Evolutionary conservation across 768 basidiomycete genomes (phyloP).

Genomic region (Tulasnella sp.): DNA sequence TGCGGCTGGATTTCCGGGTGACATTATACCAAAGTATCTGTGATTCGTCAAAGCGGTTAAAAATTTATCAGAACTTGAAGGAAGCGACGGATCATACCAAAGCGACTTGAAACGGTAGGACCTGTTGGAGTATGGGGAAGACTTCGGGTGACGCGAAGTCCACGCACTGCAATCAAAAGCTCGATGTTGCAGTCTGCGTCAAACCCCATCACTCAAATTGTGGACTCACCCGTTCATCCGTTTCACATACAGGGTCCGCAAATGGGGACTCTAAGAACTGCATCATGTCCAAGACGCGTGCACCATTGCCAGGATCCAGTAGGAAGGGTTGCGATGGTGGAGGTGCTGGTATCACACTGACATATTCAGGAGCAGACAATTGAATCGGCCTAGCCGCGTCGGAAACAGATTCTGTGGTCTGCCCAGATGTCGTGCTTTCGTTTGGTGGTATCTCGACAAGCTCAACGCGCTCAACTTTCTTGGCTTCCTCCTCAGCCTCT

Average conservation of each 20-base stretch:
- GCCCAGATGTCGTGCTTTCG: background rate
- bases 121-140: constrained; percentile 56
- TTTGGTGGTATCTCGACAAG: too few relatives aligned
- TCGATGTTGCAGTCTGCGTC: background rate
- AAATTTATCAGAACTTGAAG: background rate
- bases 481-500: too few relatives aligned
- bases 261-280: constrained; percentile 59
- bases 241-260: constrained; percentile 50
- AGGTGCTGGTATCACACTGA: background rate
- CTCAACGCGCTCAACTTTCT: too few relatives aligned
- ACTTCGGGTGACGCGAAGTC: constrained; percentile 72
- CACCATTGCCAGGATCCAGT: constrained; percentile 68
- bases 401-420: too few relatives aligned
- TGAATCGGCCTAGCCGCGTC: background rate
- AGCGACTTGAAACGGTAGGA: constrained; percentile 62
- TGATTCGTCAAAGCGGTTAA: background rate
- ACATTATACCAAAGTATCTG: constrained; percentile 83
- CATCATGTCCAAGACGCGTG: constrained; percentile 57
- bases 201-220: background rate
- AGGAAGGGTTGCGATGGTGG: constrained; percentile 43
- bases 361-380: background rate
- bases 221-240: constrained; percentile 35
- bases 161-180: constrained; percentile 46
- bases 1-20: constrained; percentile 54
- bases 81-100: constrained; percentile 37